Evolutionary conservation across 352 stramenopile genomes (phyloP).

Genomic region (Phytophthora parvispora): DNA sequence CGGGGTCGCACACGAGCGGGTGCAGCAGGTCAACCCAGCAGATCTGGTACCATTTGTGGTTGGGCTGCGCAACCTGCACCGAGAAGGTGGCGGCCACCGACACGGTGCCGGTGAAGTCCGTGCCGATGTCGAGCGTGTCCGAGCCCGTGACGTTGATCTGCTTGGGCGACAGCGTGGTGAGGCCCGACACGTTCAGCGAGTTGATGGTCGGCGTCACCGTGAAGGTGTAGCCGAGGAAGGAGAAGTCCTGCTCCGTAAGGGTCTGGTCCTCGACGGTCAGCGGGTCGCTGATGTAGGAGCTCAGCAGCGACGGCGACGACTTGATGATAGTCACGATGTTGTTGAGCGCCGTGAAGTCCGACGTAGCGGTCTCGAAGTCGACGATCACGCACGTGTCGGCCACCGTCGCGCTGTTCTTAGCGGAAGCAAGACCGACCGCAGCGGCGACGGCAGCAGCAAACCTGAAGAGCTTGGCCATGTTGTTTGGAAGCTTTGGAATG

Average conservation of each 20-base stretch:
- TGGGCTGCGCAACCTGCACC: slow-evolving; percentile 59
- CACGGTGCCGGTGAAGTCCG: slow-evolving; percentile 54
- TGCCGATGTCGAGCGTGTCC: slow-evolving; percentile 49
- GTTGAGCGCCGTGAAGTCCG: slow-evolving; percentile 62
- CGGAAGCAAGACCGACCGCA: slow-evolving; percentile 18
- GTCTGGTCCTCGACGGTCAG: slow-evolving; percentile 47
- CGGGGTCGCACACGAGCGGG: slow-evolving; percentile 40
- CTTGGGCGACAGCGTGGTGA: slow-evolving; percentile 55
- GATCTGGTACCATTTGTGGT: slow-evolving; percentile 74
- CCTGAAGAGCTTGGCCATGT: slow-evolving; percentile 30
- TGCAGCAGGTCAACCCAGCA: slow-evolving; percentile 62
- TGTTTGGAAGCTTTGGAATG: slow-evolving; percentile 23
- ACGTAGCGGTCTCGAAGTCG: slow-evolving; percentile 51
- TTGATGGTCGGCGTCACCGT: slow-evolving; percentile 62
- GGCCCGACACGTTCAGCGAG: slow-evolving; percentile 49
- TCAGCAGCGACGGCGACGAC: slow-evolving; percentile 41
- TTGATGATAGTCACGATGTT: slow-evolving; percentile 54
- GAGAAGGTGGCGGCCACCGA: slow-evolving; percentile 43
- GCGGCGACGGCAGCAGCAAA: slow-evolving; percentile 14
- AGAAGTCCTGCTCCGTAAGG: slow-evolving; percentile 55
- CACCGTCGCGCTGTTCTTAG: slow-evolving; percentile 29
- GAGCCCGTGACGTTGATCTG: slow-evolving; percentile 54
- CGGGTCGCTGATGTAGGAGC: slow-evolving; percentile 50
- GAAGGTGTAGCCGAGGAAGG: slow-evolving; percentile 62
- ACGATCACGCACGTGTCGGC: slow-evolving; percentile 48